Conservation (phyloP, 1,284 basidiomycete genomes). For the Microbotryum saponariae region DNA sequence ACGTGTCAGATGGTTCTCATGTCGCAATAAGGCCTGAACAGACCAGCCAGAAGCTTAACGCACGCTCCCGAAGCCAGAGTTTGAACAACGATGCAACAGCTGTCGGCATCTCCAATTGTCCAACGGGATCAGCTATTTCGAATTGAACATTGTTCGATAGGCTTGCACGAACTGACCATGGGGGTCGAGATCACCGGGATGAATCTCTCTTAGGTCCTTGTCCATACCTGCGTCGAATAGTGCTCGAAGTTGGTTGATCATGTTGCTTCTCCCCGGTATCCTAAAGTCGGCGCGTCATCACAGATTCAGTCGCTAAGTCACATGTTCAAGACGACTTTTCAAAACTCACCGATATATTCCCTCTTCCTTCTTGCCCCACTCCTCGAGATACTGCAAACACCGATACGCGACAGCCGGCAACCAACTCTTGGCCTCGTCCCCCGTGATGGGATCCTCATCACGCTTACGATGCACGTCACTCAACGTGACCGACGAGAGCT, state of each 20-base stretch:
- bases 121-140: not conserved
- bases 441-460: slow-evolving; percentile 25
- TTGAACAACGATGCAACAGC: slow-evolving; percentile 69
- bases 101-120: not conserved
- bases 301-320: too few relatives aligned
- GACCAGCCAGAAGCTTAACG: slow-evolving; percentile 27
- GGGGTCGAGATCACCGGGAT: slow-evolving; percentile 30
- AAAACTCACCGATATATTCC: slow-evolving; percentile 60
- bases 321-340: not conserved
- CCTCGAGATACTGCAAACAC: slow-evolving; percentile 67
- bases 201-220: slow-evolving; percentile 29
- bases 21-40: too few relatives aligned
- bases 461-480: not conserved
- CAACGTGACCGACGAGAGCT: not conserved
- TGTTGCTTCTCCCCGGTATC: slow-evolving; percentile 14
- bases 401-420: slow-evolving; percentile 66
- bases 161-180: slow-evolving; percentile 1
- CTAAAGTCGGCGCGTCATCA: not conserved
- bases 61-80: slow-evolving; percentile 47
- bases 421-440: slow-evolving; percentile 50
- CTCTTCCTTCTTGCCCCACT: slow-evolving; percentile 74
- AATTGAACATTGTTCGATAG: slow-evolving; percentile 9
- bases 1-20: not conserved
- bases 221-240: slow-evolving; percentile 28
- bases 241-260: slow-evolving; percentile 8